Evolutionary conservation across 805 yeast genomes (phyloP).

Genomic region (Yarrowia phangngaensis): DNA sequence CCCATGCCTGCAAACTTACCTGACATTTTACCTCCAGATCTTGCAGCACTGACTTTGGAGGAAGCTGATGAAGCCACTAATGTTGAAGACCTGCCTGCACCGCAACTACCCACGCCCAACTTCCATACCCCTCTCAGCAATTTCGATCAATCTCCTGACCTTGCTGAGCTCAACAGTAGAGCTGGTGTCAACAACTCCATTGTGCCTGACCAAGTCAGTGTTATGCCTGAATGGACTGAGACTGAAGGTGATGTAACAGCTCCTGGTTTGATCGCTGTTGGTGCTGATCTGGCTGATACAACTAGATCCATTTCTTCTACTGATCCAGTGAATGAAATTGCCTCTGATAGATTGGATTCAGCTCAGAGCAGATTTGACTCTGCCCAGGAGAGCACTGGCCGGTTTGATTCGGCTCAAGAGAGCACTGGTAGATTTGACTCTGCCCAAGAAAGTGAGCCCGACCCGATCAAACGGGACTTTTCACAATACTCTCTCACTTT

Average conservation of each 20-base stretch:
- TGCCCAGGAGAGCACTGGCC: not conserved
- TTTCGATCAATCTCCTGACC: not conserved
- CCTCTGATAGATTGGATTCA: too few relatives aligned
- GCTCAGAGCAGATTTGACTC: too few relatives aligned
- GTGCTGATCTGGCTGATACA: not conserved
- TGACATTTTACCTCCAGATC: constrained; percentile 1
- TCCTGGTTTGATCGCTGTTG: not conserved
- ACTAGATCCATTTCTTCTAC: not conserved
- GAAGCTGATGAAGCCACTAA: constrained; percentile 4
- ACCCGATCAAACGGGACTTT: constrained; percentile 4
- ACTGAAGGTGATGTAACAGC: not conserved
- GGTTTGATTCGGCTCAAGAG: constrained; percentile 7
- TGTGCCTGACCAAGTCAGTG: constrained; percentile 22
- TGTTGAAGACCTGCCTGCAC: constrained; percentile 12
- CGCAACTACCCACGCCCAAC: constrained; percentile 19
- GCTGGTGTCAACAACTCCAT: constrained; percentile 8
- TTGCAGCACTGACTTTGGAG: not conserved
- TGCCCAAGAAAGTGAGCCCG: too few relatives aligned
- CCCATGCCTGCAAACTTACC: constrained; percentile 5
- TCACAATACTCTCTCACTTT: constrained; percentile 6
- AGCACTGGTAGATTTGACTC: constrained; percentile 16
- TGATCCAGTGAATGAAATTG: not conserved
- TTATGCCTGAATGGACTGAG: constrained; percentile 15
- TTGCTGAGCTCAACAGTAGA: not conserved
- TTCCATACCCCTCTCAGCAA: constrained; percentile 16